Base-by-base conservation (phyloP, 345 rosid genomes). In the Abelmoschus esculentus region DNA sequence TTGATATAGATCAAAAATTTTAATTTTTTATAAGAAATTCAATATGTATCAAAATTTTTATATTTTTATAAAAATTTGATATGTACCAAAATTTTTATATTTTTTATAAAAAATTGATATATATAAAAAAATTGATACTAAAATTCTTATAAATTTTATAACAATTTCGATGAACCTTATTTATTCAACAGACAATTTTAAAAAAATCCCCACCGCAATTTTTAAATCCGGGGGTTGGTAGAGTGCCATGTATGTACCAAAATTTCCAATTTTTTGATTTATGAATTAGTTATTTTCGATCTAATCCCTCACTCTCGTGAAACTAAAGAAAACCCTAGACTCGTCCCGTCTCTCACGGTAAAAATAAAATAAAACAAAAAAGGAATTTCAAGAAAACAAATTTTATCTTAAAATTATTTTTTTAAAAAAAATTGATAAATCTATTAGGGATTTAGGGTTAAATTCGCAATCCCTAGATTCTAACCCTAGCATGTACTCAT, bases 321-420 rank as follows among this genome's bases (percentile, higher is more conserved):
- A n/a, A n/a, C n/a, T n/a, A n/a, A n/a, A n/a, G n/a, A n/a, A 74
- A 80, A 79, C 83, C 83, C 77, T 76, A 86, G 68, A 88, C 91
- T 83, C 62, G 66, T 50, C 69, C 83, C 83, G 72, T 82, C 78
- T 77, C 80, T 38, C 58, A 49, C 57, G 70, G 70, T 66, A 29
- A 66, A 65, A 65, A 66, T n/a, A n/a, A n/a, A n/a, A n/a, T n/a
- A n/a, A n/a, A n/a, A n/a, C n/a, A 3, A 28, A 61, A 15, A 17
- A 40, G 68, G 40, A 15, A 61, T 31, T 26, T 29, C 29, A 18
- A 15, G 40, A 67, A 22, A 47, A 66, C 26, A 75, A 75, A 77
- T 80, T 77, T 82, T 75, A 69, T 67, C 66, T 60, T 56, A 67
- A 80, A 75, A 81, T 63, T 74, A 69, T 67, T 72, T 54, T 50